Base-by-base conservation (phyloP, 1,284 basidiomycete genomes). In the Rhodofomes roseus region DNA sequence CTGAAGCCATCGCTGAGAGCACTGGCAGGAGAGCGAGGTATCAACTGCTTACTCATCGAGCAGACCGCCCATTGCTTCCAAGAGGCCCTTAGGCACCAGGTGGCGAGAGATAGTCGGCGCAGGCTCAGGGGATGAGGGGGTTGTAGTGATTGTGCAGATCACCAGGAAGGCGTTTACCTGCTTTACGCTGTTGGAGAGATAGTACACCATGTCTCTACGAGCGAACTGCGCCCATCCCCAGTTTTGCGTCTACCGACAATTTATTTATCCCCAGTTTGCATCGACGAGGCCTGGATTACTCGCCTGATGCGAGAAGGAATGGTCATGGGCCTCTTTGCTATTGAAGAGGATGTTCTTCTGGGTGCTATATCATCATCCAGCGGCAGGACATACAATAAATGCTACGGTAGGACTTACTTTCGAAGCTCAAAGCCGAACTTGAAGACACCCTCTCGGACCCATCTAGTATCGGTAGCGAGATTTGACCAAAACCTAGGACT, bases 201-300 rank as follows among this genome's bases (percentile, higher is more conserved):
- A 88, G 72, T 86, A 95, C 9, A 94, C 83, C 18, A 75, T 72
- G 60, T 94, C 90, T 63, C 93, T 80, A 55, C 84, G 83, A 27
- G 90, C 87, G 72, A 95, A 95, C 68, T 90, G 87, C 1, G 87
- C 86, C 88, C 90, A 90, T 50, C 91, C 91, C 90, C 91, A 92
- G 69, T 93, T 92, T 44, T 87, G 86, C 4, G 90, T 88, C 86
- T 87, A 61, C 36, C 20, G 22, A 11, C 14, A 20, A 11, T 31
- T 46, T 2, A 34, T 4, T 4, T 34, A 34, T n/a, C n/a, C n/a
- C 31, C 4, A 34, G 31, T 34, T 34, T 4, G 5, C 40, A 6
- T 41, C 40, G 31, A 34, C 11, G 31, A 11, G 5, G 31, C 11
- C 31, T 1, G 25, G 46, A 55, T 69, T n/a, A n/a, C n/a, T 22